Conservation (phyloP, 768 basidiomycete species). For the Scleroderma citrinum region DNA sequence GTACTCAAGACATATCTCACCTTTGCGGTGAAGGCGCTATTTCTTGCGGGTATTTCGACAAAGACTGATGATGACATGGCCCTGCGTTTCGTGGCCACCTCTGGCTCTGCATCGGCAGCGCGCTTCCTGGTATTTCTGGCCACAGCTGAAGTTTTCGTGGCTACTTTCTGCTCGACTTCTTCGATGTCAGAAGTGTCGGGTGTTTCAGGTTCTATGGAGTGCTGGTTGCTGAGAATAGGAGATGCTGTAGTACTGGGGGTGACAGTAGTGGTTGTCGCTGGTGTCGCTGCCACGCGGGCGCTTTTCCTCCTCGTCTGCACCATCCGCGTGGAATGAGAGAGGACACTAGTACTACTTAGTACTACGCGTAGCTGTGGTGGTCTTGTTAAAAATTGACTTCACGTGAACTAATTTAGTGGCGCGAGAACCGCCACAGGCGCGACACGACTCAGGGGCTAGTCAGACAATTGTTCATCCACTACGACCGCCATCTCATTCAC, state of each 20-base stretch:
- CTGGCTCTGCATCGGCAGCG: constrained; percentile 26
- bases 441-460: constrained; percentile 4
- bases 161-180: not conserved
- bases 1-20: constrained; percentile 11
- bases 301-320: constrained; percentile 16
- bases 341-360: too few relatives aligned
- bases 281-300: constrained; percentile 11
- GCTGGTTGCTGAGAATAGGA: constrained; percentile 44
- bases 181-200: constrained; percentile 46
- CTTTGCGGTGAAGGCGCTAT: constrained; percentile 15
- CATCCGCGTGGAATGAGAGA: constrained; percentile 11
- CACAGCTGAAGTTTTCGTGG: constrained; percentile 1
- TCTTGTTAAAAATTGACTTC: constrained; percentile 6
- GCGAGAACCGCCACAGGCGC: constrained; percentile 26
- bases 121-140: constrained; percentile 23
- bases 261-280: constrained; percentile 21
- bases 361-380: constrained; percentile 5
- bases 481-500: constrained; percentile 45
- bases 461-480: not conserved
- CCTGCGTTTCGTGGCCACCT: constrained; percentile 29
- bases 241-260: constrained; percentile 41
- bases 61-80: constrained; percentile 23
- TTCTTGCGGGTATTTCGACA: constrained; percentile 8
- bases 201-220: constrained; percentile 43
- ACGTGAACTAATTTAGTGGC: constrained; percentile 20